Evolutionary conservation across 345 rosid species (phyloP), one percentile per base, ranked within the genome.

Genomic region (Heritiera fomes): DNA sequence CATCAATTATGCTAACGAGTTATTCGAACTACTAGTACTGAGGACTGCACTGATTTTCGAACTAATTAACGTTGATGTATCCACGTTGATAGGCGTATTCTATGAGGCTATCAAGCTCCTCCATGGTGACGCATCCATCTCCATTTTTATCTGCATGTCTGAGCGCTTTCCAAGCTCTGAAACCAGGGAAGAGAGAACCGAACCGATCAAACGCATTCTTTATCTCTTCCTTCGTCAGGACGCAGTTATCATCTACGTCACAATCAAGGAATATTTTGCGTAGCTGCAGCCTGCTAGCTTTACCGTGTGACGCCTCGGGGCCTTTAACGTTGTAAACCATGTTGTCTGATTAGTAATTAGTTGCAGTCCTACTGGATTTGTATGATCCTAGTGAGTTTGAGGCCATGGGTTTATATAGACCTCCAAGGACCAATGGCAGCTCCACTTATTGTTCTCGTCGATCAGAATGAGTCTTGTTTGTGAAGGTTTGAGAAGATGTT

Each of bases 61-160:
- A 10, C 59, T 55, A 52, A 72, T n/a, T 18, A 34, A 72, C 9
- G 62, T 72, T 70, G 56, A 41, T 18, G 64, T 78, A 78, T 20
- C 76, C 78, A 18, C 9, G 28, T 55, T 80, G 34, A 14, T 28
- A 7, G 68, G 79, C 83, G 56, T 80, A 80, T 4, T 70, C 65
- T 2, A 76, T 72, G 45, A 80, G 71, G 15, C 23, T 7, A 6
- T 75, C 71, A 45, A 75, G 67, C 56, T 75, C 83, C 3, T 20
- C 53, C 67, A 53, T 18, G 61, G 28, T 71, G 14, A 78, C 10
- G 43, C 32, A 18, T 12, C 79, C 79, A 61, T 80, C 79, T 9
- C 30, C 46, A 52, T 76, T 61, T 47, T 17, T 52, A 76, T 80
- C 79, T 0, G 38, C 64, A 40, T 8, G 43, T 28, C 10, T 32